Percentiles rank a stretch among this genome's conserved stretches.
Evolutionary conservation across 768 basidiomycete species (phyloP).

Genomic region (Lanmaoa rubissima): DNA sequence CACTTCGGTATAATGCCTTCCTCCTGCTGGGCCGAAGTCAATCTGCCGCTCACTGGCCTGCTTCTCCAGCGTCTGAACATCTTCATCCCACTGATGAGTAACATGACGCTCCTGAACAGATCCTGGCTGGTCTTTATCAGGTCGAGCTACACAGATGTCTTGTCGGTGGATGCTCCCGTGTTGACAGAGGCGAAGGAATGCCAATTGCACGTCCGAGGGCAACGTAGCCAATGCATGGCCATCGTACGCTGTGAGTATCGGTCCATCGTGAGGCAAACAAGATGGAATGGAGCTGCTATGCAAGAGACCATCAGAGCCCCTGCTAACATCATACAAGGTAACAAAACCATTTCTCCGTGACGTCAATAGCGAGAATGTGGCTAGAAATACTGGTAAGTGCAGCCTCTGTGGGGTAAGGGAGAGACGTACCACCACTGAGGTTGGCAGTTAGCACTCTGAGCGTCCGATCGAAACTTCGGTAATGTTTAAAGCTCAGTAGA

Average conservation of each 20-base stretch:
- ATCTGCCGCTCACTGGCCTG: slow-evolving; percentile 26
- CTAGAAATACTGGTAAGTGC: slow-evolving; percentile 32
- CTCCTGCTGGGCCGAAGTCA: slow-evolving; percentile 45
- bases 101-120: background rate
- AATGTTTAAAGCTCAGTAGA: slow-evolving; percentile 60
- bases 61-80: slow-evolving; percentile 38
- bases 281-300: slow-evolving; percentile 43
- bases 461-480: slow-evolving; percentile 57
- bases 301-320: slow-evolving; percentile 38
- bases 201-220: slow-evolving; percentile 30
- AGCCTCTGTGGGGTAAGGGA: background rate
- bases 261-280: slow-evolving; percentile 34
- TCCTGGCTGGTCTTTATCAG: slow-evolving; percentile 12
- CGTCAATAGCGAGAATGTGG: slow-evolving; percentile 51
- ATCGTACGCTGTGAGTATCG: slow-evolving; percentile 25
- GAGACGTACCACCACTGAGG: slow-evolving; percentile 32
- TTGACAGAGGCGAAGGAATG: slow-evolving; percentile 48
- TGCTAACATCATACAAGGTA: slow-evolving; percentile 63
- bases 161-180: slow-evolving; percentile 46
- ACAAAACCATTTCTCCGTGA: slow-evolving; percentile 59
- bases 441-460: slow-evolving; percentile 44
- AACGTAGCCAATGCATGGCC: slow-evolving; percentile 34
- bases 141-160: slow-evolving; percentile 32
- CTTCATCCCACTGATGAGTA: slow-evolving; percentile 39
- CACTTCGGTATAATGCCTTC: slow-evolving; percentile 42